Evolutionary conservation across 2,329 filamentous ascomycete species (phyloP), one percentile per base, ranked within the genome.

Genomic region (Knoxdaviesia capensis): DNA sequence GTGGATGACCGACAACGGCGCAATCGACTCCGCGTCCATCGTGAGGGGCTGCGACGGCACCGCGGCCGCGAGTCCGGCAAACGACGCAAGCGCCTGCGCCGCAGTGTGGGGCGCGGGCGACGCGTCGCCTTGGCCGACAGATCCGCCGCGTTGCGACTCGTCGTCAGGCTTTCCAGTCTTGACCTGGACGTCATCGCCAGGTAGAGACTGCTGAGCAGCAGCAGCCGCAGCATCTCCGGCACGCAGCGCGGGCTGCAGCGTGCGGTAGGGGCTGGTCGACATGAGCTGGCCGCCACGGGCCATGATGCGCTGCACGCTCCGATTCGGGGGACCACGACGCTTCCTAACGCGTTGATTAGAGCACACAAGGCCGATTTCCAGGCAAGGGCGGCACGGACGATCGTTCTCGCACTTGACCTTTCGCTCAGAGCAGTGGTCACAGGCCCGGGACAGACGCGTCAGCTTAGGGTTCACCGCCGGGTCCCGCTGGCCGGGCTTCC

Each of bases 21-120:
- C 80, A 46, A 87, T 85, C 2, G 71, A 64, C 53, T 87, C 81
- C 39, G 77, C 71, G 45, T 73, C 69, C 9, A 74, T 53, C n/a
- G 58, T 53, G 20, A 20, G 20, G 20, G 20, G 20, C 20, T 20
- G 20, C 20, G 20, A 20, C 20, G 20, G 20, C 31, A 51, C 52
- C n/a, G 56, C 54, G 2, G 52, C 51, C 9, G 59, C 58, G 10
- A 62, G 45, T 3, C 53, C 52, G 4, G 59, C 53, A 31, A 64
- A 66, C 8, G 66, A 63, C 46, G 69, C 60, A 30, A 71, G 54
- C 0, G 65, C 58, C 50, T 69, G 65, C 40, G 65, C 62, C 1
- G 63, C 64, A 36, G 59, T 63, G 46, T 68, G 65, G 5, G 64
- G 61, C 9, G 60, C 58, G 0, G 64, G 57, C 3, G 60, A 60